Evolutionary conservation across 2,329 filamentous ascomycete genomes (phyloP), one percentile per base, ranked within the genome.

Genomic region (Akanthomyces dipterigenus): DNA sequence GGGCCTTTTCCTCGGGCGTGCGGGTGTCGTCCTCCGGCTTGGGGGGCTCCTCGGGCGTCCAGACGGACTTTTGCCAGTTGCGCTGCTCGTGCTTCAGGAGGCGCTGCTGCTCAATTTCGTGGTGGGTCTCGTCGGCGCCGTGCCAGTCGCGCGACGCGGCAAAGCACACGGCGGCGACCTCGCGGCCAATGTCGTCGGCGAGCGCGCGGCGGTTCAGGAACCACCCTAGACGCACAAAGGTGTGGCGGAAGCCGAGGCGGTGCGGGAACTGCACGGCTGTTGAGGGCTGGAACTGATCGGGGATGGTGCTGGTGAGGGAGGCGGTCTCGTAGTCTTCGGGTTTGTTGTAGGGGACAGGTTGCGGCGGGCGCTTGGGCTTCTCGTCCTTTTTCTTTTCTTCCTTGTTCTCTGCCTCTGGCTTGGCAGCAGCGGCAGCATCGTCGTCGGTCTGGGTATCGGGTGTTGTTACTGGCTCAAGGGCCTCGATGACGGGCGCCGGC

Each of bases 241-340:
- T 97, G 77, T 95, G 93, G 64, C 90, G 78, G 79, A 99, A 96
- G 63, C 95, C 95, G 34, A 99, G 88, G 62, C 97, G 83, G 72
- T 98, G 93, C 1, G 93, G 93, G 73, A 96, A 90, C 46, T 84
- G 80, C 63, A 99, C 82, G 16, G 89, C 81, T 26, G 83, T 79
- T 6, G 88, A 87, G 48, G 91, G 91, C 42, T 87, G 84, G 69
- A 99, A 85, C 63, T 88, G 83, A 64, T 79, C 70, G 3, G 93
- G 93, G 48, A 89, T 83, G 49, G 82, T 79, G 34, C 80, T 71
- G 0, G 93, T 87, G 55, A 92, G 80, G 26, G 76, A 70, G 45
- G 89, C 84, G 42, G 83, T 78, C 8, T 84, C 68, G 75, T 98
- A 99, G 73, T 90, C 86, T 63, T 82, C 76, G 3, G 89, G 82